Base-by-base conservation (phyloP, 2,329 filamentous ascomycete genomes). In the Aspergillus eucalypticola region DNA sequence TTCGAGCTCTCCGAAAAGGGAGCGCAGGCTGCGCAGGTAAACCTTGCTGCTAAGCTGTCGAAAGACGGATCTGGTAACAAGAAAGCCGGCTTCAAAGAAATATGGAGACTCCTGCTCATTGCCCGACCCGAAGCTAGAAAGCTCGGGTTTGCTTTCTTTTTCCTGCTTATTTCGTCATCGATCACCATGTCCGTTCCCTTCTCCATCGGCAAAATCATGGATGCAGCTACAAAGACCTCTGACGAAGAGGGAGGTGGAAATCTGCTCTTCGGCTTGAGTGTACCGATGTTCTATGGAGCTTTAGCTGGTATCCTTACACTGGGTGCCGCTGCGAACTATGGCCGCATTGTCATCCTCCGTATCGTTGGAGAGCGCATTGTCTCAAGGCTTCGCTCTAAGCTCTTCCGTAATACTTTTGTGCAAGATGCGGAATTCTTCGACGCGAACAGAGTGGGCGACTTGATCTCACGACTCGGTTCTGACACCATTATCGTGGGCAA, bases 401-500 rank as follows among this genome's bases (percentile, higher is more conserved):
- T 99, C 3, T 99, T 96, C 79, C 87, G 92, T 66, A 87, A 90
- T 65, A 99, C 95, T 0, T 96, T 96, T 69, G 85, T 95, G n/a
- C 95, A 99, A 75, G 95, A 99, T 75, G 95, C 95, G 60, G 95
- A 98, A 72, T 99, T 99, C 80, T 99, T 99, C 72, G 95, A 99
- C 74, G 95, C 95, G 41, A 99, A 99, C 78, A 86, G 95, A 25
- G 93, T 97, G 25, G 95, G 95, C 74, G 95, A 99, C 74, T 81
- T 99, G 68, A 97, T 99, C 71, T 98, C 94, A 39, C 89, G 96
- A 39, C 86, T 99, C 49, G 93, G 94, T 70, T 96, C 93, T 2
- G 96, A 99, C 75, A 97, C 95, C 0, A 92, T 98, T 71, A 96
- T 99, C 71, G 95, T 99, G 57, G 95, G 94, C 73, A 99, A 99